These are phyloP conservation scores for Malus hybrid DNA, from an alignment of 331 rosid species.

Conservation along the genomic window DNA sequence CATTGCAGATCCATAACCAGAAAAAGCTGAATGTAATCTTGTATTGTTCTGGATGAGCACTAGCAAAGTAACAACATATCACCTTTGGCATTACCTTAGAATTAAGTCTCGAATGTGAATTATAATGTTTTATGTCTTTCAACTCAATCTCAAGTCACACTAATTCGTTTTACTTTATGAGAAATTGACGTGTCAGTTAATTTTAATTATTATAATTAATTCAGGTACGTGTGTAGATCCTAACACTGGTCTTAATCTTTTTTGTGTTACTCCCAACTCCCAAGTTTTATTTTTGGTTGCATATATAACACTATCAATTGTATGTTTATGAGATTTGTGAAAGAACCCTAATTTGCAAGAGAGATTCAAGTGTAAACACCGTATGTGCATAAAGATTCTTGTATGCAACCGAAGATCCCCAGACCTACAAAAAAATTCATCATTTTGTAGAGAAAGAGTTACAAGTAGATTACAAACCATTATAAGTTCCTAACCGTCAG, in stretches of 20 bases:
- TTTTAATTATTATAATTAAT: too few species aligned
- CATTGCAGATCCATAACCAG: not conserved
- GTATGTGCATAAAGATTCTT: not conserved
- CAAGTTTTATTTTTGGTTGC: not conserved
- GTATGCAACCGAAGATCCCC: not conserved
- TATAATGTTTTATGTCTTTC: slow-evolving; percentile 22
- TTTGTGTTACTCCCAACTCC: not conserved
- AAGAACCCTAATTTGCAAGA: not conserved
- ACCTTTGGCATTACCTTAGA: slow-evolving; percentile 2
- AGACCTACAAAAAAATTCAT: too few species aligned
- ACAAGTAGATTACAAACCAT: not conserved
- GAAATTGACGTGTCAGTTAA: too few species aligned
- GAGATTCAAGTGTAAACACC: not conserved
- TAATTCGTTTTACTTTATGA: not conserved
- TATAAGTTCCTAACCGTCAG: not conserved
- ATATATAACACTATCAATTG: not conserved
- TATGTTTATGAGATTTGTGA: not conserved
- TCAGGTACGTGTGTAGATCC: not conserved
- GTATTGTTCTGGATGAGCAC: not conserved
- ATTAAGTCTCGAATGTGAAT: slow-evolving; percentile 15
- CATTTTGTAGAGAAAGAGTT: not conserved
- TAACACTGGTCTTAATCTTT: too few species aligned
- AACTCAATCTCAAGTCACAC: slow-evolving; percentile 25
- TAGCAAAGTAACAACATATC: not conserved
- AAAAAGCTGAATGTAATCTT: not conserved